These are phyloP conservation scores for Pontederia crassipes DNA, from an alignment of 176 grass and related monocot genomes.

Conservation along the genomic window DNA sequence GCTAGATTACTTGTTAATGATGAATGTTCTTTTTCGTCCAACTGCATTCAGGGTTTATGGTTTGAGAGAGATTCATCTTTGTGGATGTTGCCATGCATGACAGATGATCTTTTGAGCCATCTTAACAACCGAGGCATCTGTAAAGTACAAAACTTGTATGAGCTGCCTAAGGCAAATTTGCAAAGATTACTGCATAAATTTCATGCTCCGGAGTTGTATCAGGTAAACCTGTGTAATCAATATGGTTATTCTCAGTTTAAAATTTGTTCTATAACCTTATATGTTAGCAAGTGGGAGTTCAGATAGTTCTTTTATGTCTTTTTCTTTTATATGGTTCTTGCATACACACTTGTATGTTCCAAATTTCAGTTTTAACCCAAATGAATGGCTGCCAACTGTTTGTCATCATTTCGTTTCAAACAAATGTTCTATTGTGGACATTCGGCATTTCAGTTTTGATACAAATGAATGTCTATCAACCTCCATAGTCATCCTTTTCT, in stretches of 20 bases:
- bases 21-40: too few species aligned
- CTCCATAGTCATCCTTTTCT: too few species aligned
- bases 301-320: too few species aligned
- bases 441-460: too few species aligned
- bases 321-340: too few species aligned
- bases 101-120: slow-evolving; percentile 52
- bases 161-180: slow-evolving; percentile 56
- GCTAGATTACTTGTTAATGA: too few species aligned
- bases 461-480: too few species aligned
- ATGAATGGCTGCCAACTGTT: too few species aligned
- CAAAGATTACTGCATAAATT: slow-evolving; percentile 46
- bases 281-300: background rate
- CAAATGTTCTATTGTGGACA: too few species aligned
- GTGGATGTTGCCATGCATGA: slow-evolving; percentile 90
- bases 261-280: background rate
- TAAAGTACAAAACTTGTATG: slow-evolving; percentile 38
- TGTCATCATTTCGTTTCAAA: too few species aligned
- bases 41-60: slow-evolving; percentile 63
- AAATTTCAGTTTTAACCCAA: too few species aligned
- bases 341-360: too few species aligned
- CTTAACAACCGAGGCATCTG: slow-evolving; percentile 52
- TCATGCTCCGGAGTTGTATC: slow-evolving; percentile 43
- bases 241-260: background rate
- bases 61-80: slow-evolving; percentile 83
- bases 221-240: slow-evolving; percentile 40